Evolutionary conservation across 2,329 filamentous ascomycete genomes (phyloP).

Genomic region (Thielaviopsis punctulata): DNA sequence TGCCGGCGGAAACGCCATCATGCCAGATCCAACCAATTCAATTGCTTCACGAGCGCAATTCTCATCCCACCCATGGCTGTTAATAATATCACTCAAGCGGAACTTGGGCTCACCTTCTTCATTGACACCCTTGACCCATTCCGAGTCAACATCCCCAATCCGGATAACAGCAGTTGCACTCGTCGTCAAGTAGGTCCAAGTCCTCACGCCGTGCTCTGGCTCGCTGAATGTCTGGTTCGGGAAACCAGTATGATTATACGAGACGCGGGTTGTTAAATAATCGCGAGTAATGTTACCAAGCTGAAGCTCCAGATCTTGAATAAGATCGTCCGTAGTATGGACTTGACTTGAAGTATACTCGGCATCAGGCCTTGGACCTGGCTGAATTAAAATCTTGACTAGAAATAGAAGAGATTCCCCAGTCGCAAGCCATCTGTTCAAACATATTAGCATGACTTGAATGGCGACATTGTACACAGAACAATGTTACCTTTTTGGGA

Average conservation of each 20-base stretch:
- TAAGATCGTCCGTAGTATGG: slow-evolving; percentile 31
- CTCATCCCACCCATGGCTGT: slow-evolving; percentile 9
- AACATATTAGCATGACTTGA: too few species aligned
- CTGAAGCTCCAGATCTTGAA: slow-evolving; percentile 40
- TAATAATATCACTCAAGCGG: slow-evolving; percentile 14
- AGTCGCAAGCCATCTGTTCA: slow-evolving; percentile 23
- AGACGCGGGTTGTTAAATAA: slow-evolving; percentile 34
- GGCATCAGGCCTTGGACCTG: neutral
- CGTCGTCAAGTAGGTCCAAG: slow-evolving; percentile 32
- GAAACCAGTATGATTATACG: slow-evolving; percentile 41
- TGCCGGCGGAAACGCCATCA: slow-evolving; percentile 6
- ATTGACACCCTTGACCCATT: slow-evolving; percentile 26
- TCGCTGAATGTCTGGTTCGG: slow-evolving; percentile 15
- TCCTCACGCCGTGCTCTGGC: slow-evolving; percentile 6
- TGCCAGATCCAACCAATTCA: slow-evolving; percentile 4
- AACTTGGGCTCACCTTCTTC: slow-evolving; percentile 24
- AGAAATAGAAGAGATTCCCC: slow-evolving; percentile 31
- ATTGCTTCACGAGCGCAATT: slow-evolving; percentile 4
- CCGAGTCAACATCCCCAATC: slow-evolving; percentile 29
- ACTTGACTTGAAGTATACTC: neutral
- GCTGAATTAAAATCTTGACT: slow-evolving; percentile 22
- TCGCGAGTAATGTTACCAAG: slow-evolving; percentile 31
- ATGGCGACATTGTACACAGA: neutral
- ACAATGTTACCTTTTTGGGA: slow-evolving; percentile 23
- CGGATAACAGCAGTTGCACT: slow-evolving; percentile 33